phyloP scores from a whole-genome alignment of 768 basidiomycete genomes.

The Tylopilus rubrobrunneus region DNA sequence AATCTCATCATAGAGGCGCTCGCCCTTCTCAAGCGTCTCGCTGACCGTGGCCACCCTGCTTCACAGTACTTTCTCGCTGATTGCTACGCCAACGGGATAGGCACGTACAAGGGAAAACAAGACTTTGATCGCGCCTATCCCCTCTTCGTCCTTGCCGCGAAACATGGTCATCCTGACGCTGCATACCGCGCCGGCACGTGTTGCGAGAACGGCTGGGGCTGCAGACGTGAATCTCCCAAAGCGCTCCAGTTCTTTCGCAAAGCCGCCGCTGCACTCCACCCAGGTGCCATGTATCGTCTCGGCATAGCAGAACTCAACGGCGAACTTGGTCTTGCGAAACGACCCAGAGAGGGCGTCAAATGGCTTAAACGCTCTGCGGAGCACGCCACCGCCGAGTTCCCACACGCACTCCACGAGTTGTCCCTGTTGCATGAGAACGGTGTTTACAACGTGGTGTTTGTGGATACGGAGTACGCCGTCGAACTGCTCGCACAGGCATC shows the following conservation, averaged over 20 bases:
- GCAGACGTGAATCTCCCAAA: constrained; percentile 86
- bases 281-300: constrained; percentile 94
- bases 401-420: constrained; percentile 92
- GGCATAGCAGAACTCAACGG: constrained; percentile 96
- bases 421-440: constrained; percentile 94
- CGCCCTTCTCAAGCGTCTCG: constrained; percentile 80
- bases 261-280: constrained; percentile 86
- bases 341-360: constrained; percentile 95
- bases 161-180: constrained; percentile 95
- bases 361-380: constrained; percentile 98
- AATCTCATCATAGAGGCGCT: constrained; percentile 88
- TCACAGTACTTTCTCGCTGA: constrained; percentile 98
- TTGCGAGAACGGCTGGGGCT: constrained; percentile 99
- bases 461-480: constrained; percentile 92
- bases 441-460: constrained; percentile 96
- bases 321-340: constrained; percentile 79
- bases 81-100: constrained; percentile 98
- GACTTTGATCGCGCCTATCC: constrained; percentile 98
- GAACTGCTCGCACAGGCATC: constrained; percentile 94
- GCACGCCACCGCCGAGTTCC: constrained; percentile 90
- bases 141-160: constrained; percentile 91
- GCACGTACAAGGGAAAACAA: constrained; percentile 82
- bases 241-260: constrained; percentile 92
- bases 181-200: constrained; percentile 95
- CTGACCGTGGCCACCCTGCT: constrained; percentile 89